phyloP scores from a whole-genome alignment of 305 asterid species.

The Petunia hybrid region DNA sequence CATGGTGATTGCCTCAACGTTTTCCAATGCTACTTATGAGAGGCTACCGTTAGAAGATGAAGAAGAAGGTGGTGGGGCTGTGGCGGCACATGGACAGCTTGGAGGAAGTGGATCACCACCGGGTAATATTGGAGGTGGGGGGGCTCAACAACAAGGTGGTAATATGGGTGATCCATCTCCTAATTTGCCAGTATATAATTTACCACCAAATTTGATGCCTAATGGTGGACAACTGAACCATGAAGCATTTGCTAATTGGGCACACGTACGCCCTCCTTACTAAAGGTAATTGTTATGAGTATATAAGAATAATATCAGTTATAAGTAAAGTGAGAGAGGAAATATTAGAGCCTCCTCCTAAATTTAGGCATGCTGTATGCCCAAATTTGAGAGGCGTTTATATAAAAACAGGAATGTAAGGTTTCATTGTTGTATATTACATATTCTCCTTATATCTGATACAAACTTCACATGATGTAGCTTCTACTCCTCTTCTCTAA shows the following conservation, averaged over 20 bases:
- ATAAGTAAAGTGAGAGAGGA: too few species aligned
- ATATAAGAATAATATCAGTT: not conserved
- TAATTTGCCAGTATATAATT: constrained; percentile 41
- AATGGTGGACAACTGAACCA: constrained; percentile 52
- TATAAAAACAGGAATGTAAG: too few species aligned
- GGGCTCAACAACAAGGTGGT: constrained; percentile 39
- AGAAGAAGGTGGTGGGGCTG: constrained; percentile 30
- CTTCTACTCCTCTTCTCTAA: too few species aligned
- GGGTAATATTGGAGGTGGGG: constrained; percentile 29
- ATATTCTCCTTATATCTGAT: too few species aligned
- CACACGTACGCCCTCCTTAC: constrained; percentile 49
- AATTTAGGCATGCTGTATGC: too few species aligned
- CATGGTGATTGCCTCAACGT: constrained; percentile 49
- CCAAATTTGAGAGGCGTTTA: too few species aligned
- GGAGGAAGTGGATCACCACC: constrained; percentile 44
- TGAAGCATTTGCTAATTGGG: constrained; percentile 58
- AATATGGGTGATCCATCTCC: constrained; percentile 41
- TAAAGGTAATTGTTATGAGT: constrained; percentile 31
- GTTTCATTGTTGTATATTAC: too few species aligned
- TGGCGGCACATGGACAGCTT: constrained; percentile 27
- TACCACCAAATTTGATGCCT: constrained; percentile 48
- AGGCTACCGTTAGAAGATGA: constrained; percentile 50
- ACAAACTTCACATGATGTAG: too few species aligned
- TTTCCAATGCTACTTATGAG: constrained; percentile 51
- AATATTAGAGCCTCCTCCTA: too few species aligned